Percentiles rank a stretch among this genome's conserved stretches.
These are phyloP conservation scores for Geoglossum glabrum DNA, from an alignment of 495 filamentous ascomycete species.

Conservation along the genomic window DNA sequence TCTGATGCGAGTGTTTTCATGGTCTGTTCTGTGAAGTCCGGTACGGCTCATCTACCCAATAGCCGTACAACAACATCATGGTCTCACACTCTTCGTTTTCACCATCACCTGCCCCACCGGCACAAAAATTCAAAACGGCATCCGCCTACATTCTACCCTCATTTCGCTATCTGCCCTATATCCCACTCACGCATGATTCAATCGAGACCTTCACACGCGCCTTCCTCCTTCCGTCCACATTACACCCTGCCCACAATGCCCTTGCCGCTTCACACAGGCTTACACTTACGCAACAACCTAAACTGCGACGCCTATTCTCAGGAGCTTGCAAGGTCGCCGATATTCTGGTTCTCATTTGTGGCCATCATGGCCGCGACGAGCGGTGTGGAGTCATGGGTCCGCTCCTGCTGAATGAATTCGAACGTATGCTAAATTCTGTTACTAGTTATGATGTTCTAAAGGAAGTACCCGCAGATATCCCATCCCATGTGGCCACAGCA, in stretches of 20 bases:
- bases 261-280: constrained; percentile 25
- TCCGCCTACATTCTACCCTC: constrained; percentile 56
- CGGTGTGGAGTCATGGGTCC: constrained; percentile 71
- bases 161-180: constrained; percentile 55
- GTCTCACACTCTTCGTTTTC: constrained; percentile 51
- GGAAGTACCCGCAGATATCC: background rate
- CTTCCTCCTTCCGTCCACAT: constrained; percentile 33
- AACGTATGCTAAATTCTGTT: constrained; percentile 9
- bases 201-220: constrained; percentile 35
- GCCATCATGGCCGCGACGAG: constrained; percentile 57
- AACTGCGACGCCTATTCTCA: constrained; percentile 18
- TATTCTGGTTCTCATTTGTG: constrained; percentile 64
- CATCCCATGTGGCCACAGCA: constrained; percentile 6
- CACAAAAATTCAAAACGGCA: constrained; percentile 20
- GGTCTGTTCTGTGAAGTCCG: too few relatives aligned
- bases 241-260: constrained; percentile 35
- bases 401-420: constrained; percentile 47
- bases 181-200: constrained; percentile 32
- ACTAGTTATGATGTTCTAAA: background rate
- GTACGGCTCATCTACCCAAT: background rate
- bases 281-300: constrained; percentile 24
- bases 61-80: constrained; percentile 68
- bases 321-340: constrained; percentile 23
- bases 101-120: constrained; percentile 22
- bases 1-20: constrained; percentile 60